Base-by-base conservation (phyloP, 345 rosid species). In the Dipteronia dyeriana region DNA sequence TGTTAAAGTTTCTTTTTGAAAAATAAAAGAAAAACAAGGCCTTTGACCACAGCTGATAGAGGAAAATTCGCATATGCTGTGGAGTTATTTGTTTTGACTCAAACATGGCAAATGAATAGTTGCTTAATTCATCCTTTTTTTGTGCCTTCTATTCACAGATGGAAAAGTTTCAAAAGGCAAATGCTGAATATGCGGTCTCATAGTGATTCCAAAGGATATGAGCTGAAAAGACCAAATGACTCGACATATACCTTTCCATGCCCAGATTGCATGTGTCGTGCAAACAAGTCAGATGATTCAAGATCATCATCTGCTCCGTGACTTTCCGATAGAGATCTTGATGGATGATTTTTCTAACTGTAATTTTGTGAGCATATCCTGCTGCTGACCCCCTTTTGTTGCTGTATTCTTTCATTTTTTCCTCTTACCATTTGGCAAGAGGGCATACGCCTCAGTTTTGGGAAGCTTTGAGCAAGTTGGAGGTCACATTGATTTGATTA, bases 181-280 rank as follows among this genome's bases (percentile, higher is more conserved):
- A 83, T 97, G 98, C 84, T 89, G 84, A 92, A 71, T 79, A 94
- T 97, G 94, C 86, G 97, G 70, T 88, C 96, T 65, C 97, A 94
- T 77, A 91, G 99, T 79, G 97, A 94, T 86, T 88, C 92, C 23
- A 94, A 97, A 80, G 98, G 99, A 51, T 87, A 90, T 82, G 99
- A 92, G 85, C 84, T 97, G 53, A 97, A 92, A 85, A 85, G 96
- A 80, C 94, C 96, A 16, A 91, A 82, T 63, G 98, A 97, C 76
- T 97, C 98, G 0, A 84, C 92, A 51, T 97, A 91, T 79, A 89
- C 94, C 57, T 94, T 88, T 78, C 98, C 99, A 17, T 97, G 99
- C 84, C 99, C 99, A 12, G 96, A 97, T 79, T 97, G 99, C 84
- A 92, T 97, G 98, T 90, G 96, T 79, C 98, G 82, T 43, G 64